Percentiles rank a stretch among this genome's conserved stretches.
These are phyloP conservation scores for Xerocomus potaroensis DNA, from an alignment of 768 basidiomycete genomes.

Conservation along the genomic window DNA sequence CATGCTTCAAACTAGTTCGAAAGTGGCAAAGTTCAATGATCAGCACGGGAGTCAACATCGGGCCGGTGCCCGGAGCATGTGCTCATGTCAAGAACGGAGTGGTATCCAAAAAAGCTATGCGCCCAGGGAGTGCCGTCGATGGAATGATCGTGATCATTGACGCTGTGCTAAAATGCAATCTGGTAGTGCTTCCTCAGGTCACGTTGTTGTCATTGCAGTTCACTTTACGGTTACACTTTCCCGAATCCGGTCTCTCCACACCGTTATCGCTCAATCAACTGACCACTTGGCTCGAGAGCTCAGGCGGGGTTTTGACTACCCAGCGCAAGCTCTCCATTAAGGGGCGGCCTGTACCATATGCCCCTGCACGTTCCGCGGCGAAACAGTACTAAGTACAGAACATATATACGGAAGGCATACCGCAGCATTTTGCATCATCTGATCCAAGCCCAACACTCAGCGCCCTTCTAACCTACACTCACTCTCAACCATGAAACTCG, in stretches of 20 bases:
- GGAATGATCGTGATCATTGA: no score
- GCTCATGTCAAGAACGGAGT: no score
- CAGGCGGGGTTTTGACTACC: background rate
- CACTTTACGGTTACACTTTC: background rate
- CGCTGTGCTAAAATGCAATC: no score
- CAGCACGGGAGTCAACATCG: no score
- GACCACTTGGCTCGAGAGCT: background rate
- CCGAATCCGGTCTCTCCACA: background rate
- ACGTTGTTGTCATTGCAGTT: no score
- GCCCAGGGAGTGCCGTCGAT: no score
- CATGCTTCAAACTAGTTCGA: no score
- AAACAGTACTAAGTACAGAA: background rate
- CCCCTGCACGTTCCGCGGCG: background rate
- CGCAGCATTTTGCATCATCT: background rate
- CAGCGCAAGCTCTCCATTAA: background rate
- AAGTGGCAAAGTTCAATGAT: no score
- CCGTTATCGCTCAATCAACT: constrained; percentile 9
- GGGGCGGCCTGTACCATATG: background rate
- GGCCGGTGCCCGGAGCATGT: no score
- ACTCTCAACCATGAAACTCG: constrained; percentile 24
- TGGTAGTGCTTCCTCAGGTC: no score
- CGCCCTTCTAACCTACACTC: background rate
- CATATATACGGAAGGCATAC: constrained; percentile 13
- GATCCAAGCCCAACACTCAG: background rate
- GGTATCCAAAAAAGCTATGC: no score